A percentile compares a stretch with the other conserved stretches of the same genome.
phyloP scores from a whole-genome alignment of 176 grass and related monocot species.

The Carex parvula region DNA sequence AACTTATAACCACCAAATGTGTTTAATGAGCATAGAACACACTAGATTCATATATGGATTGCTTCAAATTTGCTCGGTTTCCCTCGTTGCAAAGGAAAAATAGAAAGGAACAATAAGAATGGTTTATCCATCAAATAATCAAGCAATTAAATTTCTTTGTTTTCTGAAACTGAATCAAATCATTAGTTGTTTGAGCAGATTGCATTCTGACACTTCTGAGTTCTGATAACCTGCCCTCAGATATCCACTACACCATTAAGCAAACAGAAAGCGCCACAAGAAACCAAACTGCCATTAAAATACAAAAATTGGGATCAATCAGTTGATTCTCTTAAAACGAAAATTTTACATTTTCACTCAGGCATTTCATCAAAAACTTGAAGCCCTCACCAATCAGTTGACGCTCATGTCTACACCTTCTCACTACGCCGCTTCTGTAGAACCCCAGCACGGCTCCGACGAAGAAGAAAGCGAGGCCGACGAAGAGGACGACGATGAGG shows the following conservation, averaged over 20 bases:
- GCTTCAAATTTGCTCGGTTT: too few species aligned
- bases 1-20: too few species aligned
- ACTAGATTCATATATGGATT: too few species aligned
- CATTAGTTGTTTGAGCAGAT: too few species aligned
- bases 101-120: too few species aligned
- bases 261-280: background rate
- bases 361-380: conserved; percentile 8
- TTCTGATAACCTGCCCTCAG: background rate
- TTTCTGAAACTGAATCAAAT: too few species aligned
- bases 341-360: background rate
- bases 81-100: too few species aligned
- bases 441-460: background rate
- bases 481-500: background rate
- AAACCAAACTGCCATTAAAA: background rate
- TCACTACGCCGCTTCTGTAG: background rate
- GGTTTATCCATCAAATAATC: too few species aligned
- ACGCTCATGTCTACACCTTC: conserved; percentile 15
- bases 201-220: background rate
- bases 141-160: too few species aligned
- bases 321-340: background rate
- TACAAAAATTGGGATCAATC: background rate
- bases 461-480: conserved; percentile 29
- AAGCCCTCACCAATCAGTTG: background rate
- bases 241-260: background rate
- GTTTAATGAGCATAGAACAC: too few species aligned